These are phyloP conservation scores for Erodium moschatum DNA, from an alignment of 441 rosid genomes.

Conservation along the genomic window DNA sequence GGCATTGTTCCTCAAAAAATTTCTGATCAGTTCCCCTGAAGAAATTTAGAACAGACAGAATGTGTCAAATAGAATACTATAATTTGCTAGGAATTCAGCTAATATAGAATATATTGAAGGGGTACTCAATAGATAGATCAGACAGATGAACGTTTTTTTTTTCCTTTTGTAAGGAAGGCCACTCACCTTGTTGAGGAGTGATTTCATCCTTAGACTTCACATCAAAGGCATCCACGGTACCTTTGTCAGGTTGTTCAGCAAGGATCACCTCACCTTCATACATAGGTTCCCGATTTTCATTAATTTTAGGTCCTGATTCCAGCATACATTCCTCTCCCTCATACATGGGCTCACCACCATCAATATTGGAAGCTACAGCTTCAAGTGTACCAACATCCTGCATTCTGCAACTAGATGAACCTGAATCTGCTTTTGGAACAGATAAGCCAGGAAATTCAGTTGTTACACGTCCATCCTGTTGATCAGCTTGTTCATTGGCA, in stretches of 20 bases:
- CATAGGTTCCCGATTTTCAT: slow-evolving; percentile 65
- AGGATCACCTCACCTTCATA: slow-evolving; percentile 95
- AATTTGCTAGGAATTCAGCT: neutral
- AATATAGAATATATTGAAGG: slow-evolving; percentile 9
- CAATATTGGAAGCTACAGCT: slow-evolving; percentile 43
- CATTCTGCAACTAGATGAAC: slow-evolving; percentile 38
- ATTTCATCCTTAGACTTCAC: slow-evolving; percentile 44
- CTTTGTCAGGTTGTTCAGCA: slow-evolving; percentile 64
- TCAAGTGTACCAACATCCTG: slow-evolving; percentile 41
- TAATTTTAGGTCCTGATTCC: slow-evolving; percentile 43
- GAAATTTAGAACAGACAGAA: slow-evolving; percentile 22
- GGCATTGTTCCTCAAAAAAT: slow-evolving; percentile 73
- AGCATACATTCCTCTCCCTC: slow-evolving; percentile 91
- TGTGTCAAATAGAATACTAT: slow-evolving; percentile 2
- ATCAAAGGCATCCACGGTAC: slow-evolving; percentile 27
- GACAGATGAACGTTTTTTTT: slow-evolving; percentile 8
- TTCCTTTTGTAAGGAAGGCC: slow-evolving; percentile 7
- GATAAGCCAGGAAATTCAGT: slow-evolving; percentile 23
- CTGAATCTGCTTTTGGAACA: slow-evolving; percentile 33
- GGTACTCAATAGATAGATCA: slow-evolving; percentile 9
- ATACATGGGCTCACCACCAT: slow-evolving; percentile 81
- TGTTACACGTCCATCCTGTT: slow-evolving; percentile 25
- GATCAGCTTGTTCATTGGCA: slow-evolving; percentile 31
- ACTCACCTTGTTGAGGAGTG: slow-evolving; percentile 61
- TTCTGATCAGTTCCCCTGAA: slow-evolving; percentile 69